Conservation (phyloP, 495 filamentous ascomycete species). For the Opeltia flavorubescens region DNA sequence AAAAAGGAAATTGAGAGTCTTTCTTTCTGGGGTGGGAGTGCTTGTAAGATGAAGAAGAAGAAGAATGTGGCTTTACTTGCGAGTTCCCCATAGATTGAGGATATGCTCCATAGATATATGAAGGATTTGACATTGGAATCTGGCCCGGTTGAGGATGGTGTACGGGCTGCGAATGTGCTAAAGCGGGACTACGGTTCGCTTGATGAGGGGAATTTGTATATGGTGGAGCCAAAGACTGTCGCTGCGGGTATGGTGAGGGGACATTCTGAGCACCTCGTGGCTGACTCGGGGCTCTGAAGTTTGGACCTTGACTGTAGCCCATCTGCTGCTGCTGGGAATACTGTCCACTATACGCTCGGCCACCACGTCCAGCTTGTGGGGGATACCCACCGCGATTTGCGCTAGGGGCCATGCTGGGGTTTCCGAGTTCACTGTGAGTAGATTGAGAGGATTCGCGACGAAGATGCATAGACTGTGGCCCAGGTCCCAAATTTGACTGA, state of each 20-base stretch:
- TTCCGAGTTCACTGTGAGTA: conserved; percentile 60
- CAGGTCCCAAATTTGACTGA: conserved; percentile 46
- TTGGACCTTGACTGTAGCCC: conserved; percentile 50
- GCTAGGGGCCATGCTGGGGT: conserved; percentile 34
- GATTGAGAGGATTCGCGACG: conserved; percentile 75
- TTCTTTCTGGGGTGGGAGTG: conserved; percentile 13
- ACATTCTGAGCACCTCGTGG: conserved; percentile 49
- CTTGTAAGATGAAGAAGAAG: conserved; percentile 24
- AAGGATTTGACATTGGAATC: conserved; percentile 39
- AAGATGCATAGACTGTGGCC: conserved; percentile 53
- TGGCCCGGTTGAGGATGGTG: conserved; percentile 51
- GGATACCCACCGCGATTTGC: conserved; percentile 40
- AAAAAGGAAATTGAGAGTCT: conserved; percentile 17
- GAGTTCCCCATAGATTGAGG: conserved; percentile 46
- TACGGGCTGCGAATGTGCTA: conserved; percentile 49
- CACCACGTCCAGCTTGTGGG: conserved; percentile 50
- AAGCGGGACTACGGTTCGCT: conserved; percentile 56
- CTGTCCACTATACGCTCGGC: conserved; percentile 29
- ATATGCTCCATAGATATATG: conserved; percentile 43
- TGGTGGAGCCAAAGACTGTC: conserved; percentile 33
- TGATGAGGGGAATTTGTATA: conserved; percentile 57
- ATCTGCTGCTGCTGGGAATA: conserved; percentile 48
- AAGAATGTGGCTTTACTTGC: conserved; percentile 54
- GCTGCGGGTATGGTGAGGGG: conserved; percentile 46
- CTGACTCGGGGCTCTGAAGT: conserved; percentile 47